Evolutionary conservation across 2,329 filamentous ascomycete genomes (phyloP).

Genomic region (Dothiorella sarmentorum): DNA sequence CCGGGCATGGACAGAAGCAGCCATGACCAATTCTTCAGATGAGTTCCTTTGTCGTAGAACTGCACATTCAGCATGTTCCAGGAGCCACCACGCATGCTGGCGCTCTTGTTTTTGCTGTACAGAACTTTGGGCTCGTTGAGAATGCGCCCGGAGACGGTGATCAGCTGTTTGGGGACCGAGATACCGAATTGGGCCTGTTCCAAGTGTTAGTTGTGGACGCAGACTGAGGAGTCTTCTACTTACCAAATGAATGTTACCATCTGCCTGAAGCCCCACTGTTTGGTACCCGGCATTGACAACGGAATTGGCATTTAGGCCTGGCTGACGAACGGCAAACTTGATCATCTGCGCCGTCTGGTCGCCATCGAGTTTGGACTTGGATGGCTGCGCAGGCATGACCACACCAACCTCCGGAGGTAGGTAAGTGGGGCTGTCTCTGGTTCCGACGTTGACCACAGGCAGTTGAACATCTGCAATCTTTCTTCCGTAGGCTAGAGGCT

Average conservation of each 20-base stretch:
- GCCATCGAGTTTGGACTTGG: conserved; percentile 25
- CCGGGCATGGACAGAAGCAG: conserved; percentile 1
- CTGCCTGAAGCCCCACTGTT: neutral
- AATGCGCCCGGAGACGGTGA: conserved; percentile 71
- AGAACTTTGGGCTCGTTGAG: conserved; percentile 58
- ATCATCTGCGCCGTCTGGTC: conserved; percentile 33
- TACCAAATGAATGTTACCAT: conserved; percentile 7
- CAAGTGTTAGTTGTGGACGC: neutral
- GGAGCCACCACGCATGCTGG: conserved; percentile 49
- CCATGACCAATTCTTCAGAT: conserved; percentile 6
- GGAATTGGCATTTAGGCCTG: conserved; percentile 26
- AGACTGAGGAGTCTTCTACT: neutral
- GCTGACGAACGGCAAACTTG: conserved; percentile 29
- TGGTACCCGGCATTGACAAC: conserved; percentile 9
- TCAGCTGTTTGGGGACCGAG: conserved; percentile 55
- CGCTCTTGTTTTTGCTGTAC: conserved; percentile 47
- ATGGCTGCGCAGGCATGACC: conserved; percentile 31
- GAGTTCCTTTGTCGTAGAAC: neutral
- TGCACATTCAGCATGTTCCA: conserved; percentile 62
- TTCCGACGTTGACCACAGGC: conserved; percentile 31
- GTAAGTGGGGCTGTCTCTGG: conserved; percentile 24
- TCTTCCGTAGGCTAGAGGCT: conserved; percentile 25
- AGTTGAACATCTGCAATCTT: conserved; percentile 22
- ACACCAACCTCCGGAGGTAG: conserved; percentile 33
- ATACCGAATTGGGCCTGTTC: conserved; percentile 55